Conservation (phyloP, 2,329 filamentous ascomycete genomes). For the Pestalotiopsis sp. region DNA sequence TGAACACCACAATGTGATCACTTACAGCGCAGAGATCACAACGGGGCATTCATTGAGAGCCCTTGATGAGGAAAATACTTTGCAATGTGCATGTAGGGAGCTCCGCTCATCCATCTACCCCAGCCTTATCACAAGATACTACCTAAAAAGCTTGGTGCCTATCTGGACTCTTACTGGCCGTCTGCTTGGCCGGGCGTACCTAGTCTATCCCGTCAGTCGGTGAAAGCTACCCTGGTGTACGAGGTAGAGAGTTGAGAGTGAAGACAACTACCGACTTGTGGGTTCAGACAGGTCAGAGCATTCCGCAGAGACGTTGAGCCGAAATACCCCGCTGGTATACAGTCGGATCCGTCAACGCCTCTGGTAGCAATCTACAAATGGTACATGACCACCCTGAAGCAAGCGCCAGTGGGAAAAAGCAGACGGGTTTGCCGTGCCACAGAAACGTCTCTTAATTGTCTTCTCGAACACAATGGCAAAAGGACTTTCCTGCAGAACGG, state of each 20-base stretch:
- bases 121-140: background rate
- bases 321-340: background rate
- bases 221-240: conserved; percentile 3
- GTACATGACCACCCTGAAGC: background rate
- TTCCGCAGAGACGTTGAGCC: background rate
- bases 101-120: background rate
- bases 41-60: background rate
- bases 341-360: background rate
- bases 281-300: background rate
- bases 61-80: background rate
- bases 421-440: background rate
- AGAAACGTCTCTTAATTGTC: background rate
- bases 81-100: background rate
- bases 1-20: background rate
- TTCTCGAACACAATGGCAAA: background rate
- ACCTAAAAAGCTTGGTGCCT: conserved; percentile 9
- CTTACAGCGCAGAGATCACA: background rate
- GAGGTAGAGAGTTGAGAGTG: background rate
- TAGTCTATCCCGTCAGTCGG: conserved; percentile 13
- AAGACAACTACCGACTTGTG: conserved; percentile 3
- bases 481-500: background rate
- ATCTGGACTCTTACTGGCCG: conserved; percentile 7
- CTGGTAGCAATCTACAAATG: background rate
- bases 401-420: background rate
- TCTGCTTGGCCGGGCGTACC: conserved; percentile 5